Conservation (phyloP, 805 yeast species). For the Lipomyces lipofer region DNA sequence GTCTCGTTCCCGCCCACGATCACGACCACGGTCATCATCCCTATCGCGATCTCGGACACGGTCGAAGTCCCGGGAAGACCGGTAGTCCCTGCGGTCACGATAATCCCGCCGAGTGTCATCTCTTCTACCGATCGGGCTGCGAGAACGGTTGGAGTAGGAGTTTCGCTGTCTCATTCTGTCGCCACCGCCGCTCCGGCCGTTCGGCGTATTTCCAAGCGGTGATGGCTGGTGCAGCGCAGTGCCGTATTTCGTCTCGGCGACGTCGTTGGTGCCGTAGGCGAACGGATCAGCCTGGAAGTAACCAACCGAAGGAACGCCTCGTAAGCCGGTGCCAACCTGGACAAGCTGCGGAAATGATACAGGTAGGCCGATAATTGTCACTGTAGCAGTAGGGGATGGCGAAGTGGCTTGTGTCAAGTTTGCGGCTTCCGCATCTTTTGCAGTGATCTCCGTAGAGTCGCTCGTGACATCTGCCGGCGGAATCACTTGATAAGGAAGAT, state of each 20-base stretch:
- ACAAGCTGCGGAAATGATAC: conserved; percentile 14
- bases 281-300: conserved; percentile 19
- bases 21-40: conserved; percentile 14
- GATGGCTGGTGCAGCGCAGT: conserved; percentile 9
- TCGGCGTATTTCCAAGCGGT: neutral
- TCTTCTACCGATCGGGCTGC: conserved; percentile 11
- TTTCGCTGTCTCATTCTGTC: too few relatives aligned
- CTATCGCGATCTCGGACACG: conserved; percentile 8
- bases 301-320: conserved; percentile 10
- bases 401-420: neutral
- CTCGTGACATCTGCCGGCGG: neutral
- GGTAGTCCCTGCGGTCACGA: conserved; percentile 12
- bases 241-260: conserved; percentile 7
- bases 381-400: neutral
- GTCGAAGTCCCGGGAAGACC: neutral
- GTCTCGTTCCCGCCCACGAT: conserved; percentile 8
- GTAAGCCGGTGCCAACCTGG: conserved; percentile 1
- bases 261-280: conserved; percentile 14
- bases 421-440: neutral
- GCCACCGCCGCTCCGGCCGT: neutral
- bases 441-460: neutral
- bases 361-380: conserved; percentile 23
- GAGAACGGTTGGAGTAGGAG: too few relatives aligned
- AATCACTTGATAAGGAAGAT: conserved; percentile 8
- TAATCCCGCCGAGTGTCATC: conserved; percentile 21